phyloP scores from a whole-genome alignment of 345 rosid species.

The Psidium friedrichsthalianum region DNA sequence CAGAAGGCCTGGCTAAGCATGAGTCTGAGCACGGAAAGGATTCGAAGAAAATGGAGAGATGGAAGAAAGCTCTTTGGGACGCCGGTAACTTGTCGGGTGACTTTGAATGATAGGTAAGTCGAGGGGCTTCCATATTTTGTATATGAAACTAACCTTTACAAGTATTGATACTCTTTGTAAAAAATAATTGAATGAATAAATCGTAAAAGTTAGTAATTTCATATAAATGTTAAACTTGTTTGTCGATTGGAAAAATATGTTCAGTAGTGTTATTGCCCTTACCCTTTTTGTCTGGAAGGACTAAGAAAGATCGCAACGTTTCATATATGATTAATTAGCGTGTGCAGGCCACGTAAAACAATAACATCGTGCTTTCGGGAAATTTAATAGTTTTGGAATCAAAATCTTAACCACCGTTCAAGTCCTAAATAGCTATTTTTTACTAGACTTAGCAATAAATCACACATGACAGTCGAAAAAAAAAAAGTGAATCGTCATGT shows the following conservation, averaged over 20 bases:
- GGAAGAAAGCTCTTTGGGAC: no score
- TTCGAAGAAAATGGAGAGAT: no score
- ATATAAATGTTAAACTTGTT: neutral
- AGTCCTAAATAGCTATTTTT: neutral
- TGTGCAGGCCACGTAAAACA: neutral
- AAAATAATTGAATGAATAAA: no score
- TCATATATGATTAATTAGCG: rapidly evolving
- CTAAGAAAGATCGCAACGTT: rapidly evolving
- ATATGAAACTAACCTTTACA: no score
- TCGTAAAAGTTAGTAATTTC: no score
- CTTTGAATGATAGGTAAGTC: no score
- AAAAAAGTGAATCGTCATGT: neutral
- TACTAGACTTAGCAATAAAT: neutral
- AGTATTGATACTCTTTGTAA: no score
- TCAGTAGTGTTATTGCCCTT: neutral
- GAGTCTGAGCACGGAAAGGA: no score
- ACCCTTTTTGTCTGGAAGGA: neutral
- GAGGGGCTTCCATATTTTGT: no score
- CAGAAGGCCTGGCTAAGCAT: no score
- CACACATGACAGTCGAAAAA: neutral
- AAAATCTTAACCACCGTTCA: neutral
- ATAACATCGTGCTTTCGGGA: neutral
- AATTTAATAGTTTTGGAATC: neutral
- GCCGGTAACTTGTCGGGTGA: neutral
- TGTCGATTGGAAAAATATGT: neutral